Percentiles rank a stretch among this genome's conserved stretches.
phyloP scores from a whole-genome alignment of 768 basidiomycete genomes.

The Lactarius vividus region DNA sequence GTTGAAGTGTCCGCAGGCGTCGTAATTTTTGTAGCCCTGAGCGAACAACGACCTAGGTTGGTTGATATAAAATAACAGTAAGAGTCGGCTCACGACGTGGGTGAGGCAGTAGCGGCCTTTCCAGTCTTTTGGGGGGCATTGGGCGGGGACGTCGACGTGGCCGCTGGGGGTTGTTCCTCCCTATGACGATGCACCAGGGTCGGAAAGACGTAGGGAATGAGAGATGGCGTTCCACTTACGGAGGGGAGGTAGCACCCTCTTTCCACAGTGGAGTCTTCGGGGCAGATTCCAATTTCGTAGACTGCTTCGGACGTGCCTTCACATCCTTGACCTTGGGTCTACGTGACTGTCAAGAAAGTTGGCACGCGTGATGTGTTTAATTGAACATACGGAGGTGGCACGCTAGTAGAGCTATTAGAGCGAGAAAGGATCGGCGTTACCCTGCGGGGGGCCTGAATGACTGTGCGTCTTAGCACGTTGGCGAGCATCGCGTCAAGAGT shows the following conservation, averaged over 20 bases:
- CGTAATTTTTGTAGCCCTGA: constrained; percentile 1
- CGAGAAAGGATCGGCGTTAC: background rate
- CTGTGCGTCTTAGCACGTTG: constrained; percentile 9
- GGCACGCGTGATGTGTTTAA: background rate
- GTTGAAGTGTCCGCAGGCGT: background rate
- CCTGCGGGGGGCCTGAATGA: background rate
- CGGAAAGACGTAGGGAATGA: background rate
- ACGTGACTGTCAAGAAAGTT: constrained; percentile 6
- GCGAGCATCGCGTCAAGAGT: constrained; percentile 7
- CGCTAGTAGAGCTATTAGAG: background rate
- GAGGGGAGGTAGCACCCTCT: background rate
- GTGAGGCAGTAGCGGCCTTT: background rate
- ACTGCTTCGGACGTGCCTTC: background rate
- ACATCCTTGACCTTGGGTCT: background rate
- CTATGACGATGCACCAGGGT: background rate
- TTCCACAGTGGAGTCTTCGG: background rate
- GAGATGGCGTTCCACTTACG: background rate
- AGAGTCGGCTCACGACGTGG: background rate
- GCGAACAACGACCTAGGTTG: background rate
- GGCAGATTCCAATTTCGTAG: background rate
- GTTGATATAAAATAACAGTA: too few species aligned
- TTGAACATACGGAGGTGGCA: constrained; percentile 5
- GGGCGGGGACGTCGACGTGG: background rate
- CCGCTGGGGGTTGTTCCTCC: background rate
- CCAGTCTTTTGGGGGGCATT: background rate